Percentiles rank a stretch among this genome's conserved stretches.
These are phyloP conservation scores for Monotropa hypopitys DNA, from an alignment of 179 eudicot species.

Conservation along the genomic window DNA sequence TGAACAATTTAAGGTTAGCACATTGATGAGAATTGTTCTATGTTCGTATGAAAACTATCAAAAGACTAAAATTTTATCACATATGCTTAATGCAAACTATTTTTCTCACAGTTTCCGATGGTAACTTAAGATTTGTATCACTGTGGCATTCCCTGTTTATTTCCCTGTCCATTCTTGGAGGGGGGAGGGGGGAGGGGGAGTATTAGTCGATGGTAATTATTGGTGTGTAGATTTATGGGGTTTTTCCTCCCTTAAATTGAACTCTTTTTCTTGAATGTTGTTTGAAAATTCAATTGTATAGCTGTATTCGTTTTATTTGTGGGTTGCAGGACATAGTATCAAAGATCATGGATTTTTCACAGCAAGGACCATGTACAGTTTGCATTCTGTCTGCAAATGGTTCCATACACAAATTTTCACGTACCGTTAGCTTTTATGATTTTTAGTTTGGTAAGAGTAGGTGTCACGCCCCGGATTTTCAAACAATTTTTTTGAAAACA, in stretches of 20 bases:
- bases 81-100: not conserved
- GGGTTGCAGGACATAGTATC: slow-evolving; percentile 62
- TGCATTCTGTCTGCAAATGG: slow-evolving; percentile 92
- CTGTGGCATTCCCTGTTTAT: not conserved
- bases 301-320: not conserved
- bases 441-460: too few species aligned
- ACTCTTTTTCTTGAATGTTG: not conserved
- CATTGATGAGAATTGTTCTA: not conserved
- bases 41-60: not conserved
- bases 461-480: too few species aligned
- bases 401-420: too few species aligned
- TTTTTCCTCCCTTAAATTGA: not conserved
- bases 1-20: not conserved
- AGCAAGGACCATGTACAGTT: slow-evolving; percentile 78
- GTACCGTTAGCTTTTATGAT: too few species aligned
- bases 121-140: not conserved
- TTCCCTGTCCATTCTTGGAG: not conserved
- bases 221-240: not conserved
- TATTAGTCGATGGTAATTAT: not conserved
- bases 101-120: not conserved
- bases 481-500: too few species aligned
- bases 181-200: too few species aligned
- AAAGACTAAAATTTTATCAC: not conserved
- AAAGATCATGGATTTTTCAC: slow-evolving; percentile 65
- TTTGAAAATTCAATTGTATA: not conserved